phyloP scores from a whole-genome alignment of 2,329 filamentous ascomycete species.

The Fusarium chlamydosporum region DNA sequence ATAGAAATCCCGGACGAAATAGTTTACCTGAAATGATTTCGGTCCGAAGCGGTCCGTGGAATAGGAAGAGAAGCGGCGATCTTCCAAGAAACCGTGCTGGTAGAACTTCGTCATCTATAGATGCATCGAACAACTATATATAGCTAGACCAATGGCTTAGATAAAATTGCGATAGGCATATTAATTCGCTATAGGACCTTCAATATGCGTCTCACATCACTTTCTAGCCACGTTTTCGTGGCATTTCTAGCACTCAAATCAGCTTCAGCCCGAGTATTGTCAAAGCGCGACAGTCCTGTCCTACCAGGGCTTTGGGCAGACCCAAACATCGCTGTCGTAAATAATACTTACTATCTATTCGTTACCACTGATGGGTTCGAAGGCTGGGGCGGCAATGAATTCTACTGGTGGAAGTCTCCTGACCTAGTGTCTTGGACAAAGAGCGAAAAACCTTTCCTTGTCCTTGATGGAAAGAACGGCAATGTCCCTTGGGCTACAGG shows the following conservation, averaged over 20 bases:
- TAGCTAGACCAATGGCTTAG: neutral
- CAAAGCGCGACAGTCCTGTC: slow-evolving; percentile 53
- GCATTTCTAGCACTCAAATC: neutral
- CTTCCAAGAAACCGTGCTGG: neutral
- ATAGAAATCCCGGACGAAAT: slow-evolving; percentile 1
- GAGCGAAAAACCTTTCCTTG: slow-evolving; percentile 59
- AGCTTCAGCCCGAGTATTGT: neutral
- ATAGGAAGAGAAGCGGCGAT: neutral
- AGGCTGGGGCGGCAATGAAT: slow-evolving; percentile 62
- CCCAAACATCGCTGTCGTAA: slow-evolving; percentile 62
- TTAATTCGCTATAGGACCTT: neutral
- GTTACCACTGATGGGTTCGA: slow-evolving; percentile 62
- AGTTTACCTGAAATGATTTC: neutral
- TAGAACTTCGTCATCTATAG: neutral
- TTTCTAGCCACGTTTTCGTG: neutral
- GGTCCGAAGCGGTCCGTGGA: slow-evolving; percentile 23
- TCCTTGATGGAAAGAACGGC: slow-evolving; percentile 60
- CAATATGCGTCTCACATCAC: slow-evolving; percentile 19
- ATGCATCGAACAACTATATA: slow-evolving; percentile 1
- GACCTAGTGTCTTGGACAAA: slow-evolving; percentile 61
- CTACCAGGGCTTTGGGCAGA: slow-evolving; percentile 60
- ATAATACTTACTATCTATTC: slow-evolving; percentile 63
- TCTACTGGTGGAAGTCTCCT: slow-evolving; percentile 63
- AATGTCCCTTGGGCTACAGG: slow-evolving; percentile 76
- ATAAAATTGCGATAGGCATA: neutral